Evolutionary conservation across 1,139 yeast species (phyloP).

Genomic region (Dujonia santamariae): DNA sequence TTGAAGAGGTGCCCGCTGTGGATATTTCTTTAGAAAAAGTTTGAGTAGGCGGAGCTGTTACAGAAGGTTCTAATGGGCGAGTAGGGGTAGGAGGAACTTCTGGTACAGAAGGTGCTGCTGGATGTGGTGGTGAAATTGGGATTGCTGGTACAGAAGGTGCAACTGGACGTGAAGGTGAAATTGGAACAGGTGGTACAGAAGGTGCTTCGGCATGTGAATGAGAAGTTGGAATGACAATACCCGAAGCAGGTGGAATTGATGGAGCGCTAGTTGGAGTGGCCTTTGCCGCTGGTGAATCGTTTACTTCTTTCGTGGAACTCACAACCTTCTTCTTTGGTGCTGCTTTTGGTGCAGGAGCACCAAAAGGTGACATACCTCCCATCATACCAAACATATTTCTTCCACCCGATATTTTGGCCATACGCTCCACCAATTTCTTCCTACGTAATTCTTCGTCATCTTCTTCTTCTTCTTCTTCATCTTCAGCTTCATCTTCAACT

Average conservation of each 20-base stretch:
- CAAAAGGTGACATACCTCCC: conserved; percentile 57
- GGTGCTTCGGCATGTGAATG: too few species aligned
- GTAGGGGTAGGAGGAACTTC: conserved; percentile 4
- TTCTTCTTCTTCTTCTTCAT: conserved; percentile 28
- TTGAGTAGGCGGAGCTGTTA: conserved; percentile 5
- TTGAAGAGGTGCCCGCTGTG: conserved; percentile 22
- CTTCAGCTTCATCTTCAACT: conserved; percentile 14
- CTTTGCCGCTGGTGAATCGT: conserved; percentile 14
- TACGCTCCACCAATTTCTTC: conserved; percentile 80
- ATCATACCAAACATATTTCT: conserved; percentile 86
- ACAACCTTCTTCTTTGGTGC: conserved; percentile 13
- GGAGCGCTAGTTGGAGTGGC: conserved; percentile 27
- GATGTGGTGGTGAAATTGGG: conserved; percentile 3
- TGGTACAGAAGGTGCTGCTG: conserved; percentile 10
- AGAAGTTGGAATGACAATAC: too few species aligned
- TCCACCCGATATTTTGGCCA: conserved; percentile 94
- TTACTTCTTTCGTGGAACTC: conserved; percentile 10
- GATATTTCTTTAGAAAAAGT: neutral
- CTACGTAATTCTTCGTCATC: conserved; percentile 81
- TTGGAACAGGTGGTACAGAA: conserved; percentile 9
- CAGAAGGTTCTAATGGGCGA: conserved; percentile 9
- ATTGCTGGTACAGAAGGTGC: conserved; percentile 1
- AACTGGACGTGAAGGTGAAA: too few species aligned
- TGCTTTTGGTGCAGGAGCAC: conserved; percentile 8
- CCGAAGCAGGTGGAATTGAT: too few species aligned